Conservation (phyloP, 2,329 filamentous ascomycete species). For the Orbilia blumenaviensis region DNA sequence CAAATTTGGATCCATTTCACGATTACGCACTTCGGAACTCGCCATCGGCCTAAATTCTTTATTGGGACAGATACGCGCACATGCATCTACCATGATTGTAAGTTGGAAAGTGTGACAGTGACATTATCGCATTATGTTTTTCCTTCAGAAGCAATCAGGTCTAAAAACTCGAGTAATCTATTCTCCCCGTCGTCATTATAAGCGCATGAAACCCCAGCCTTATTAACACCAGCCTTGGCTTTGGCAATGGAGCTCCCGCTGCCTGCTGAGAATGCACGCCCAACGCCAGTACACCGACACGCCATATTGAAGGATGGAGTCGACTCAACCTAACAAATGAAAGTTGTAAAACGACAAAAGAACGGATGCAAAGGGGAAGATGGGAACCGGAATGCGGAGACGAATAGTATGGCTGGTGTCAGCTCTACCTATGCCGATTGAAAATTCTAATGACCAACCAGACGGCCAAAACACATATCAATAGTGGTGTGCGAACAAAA, state of each 20-base stretch:
- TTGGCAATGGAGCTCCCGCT: neutral
- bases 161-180: too few species aligned
- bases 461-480: too few species aligned
- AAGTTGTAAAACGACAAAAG: neutral
- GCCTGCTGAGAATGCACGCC: neutral
- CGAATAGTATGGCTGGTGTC: too few species aligned
- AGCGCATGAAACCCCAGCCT: neutral
- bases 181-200: too few species aligned
- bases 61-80: neutral
- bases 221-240: neutral
- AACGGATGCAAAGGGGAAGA: neutral
- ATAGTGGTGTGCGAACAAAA: neutral
- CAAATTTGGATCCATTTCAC: neutral
- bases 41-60: neutral
- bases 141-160: too few species aligned
- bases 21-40: constrained; percentile 22
- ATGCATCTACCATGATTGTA: too few species aligned
- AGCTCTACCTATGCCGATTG: neutral
- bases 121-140: neutral
- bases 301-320: too few species aligned
- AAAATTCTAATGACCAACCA: neutral
- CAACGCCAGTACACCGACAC: too few species aligned
- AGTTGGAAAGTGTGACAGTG: neutral
- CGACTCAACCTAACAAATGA: neutral
- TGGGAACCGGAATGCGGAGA: neutral